Percentiles rank a stretch among this genome's conserved stretches.
These are phyloP conservation scores for Phytophthora sojae DNA, from an alignment of 352 stramenopile species.

Conservation along the genomic window DNA sequence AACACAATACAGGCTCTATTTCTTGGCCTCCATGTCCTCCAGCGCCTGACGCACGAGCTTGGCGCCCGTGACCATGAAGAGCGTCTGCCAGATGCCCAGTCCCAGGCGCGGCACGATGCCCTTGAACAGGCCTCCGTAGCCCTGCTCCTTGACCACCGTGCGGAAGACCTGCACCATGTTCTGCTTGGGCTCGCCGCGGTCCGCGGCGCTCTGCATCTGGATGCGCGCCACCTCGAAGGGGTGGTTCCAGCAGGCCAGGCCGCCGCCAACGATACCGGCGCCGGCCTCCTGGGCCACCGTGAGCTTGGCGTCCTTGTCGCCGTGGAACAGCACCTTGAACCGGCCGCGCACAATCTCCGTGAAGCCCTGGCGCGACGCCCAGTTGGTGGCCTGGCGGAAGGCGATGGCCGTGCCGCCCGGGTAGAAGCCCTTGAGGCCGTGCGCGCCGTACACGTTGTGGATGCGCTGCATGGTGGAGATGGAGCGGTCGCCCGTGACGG, in stretches of 20 bases:
- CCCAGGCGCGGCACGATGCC: conserved; percentile 89
- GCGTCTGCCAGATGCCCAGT: conserved; percentile 91
- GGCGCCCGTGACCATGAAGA: conserved; percentile 93
- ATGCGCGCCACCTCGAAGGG: conserved; percentile 93
- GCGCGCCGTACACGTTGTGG: conserved; percentile 82
- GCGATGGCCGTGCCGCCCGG: conserved; percentile 90
- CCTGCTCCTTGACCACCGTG: conserved; percentile 87
- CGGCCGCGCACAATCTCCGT: conserved; percentile 88
- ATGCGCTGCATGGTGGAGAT: conserved; percentile 88
- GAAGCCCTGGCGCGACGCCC: conserved; percentile 91
- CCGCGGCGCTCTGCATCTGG: conserved; percentile 92
- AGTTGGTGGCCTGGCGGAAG: conserved; percentile 93
- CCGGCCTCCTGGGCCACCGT: conserved; percentile 88
- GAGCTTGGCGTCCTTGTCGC: conserved; percentile 86
- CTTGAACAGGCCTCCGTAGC: conserved; percentile 88
- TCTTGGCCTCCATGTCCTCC: conserved; percentile 57
- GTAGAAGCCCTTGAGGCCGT: conserved; percentile 93
- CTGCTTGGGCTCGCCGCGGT: conserved; percentile 89
- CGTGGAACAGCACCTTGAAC: conserved; percentile 90
- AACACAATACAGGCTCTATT: conserved; percentile 30
- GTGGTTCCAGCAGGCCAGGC: conserved; percentile 92
- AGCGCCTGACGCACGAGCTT: conserved; percentile 91
- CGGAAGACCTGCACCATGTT: conserved; percentile 92
- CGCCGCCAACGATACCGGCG: conserved; percentile 87
- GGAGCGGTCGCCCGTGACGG: conserved; percentile 91